Base-by-base conservation (phyloP, 176 grass and related monocot species). In the Juncus effusus region DNA sequence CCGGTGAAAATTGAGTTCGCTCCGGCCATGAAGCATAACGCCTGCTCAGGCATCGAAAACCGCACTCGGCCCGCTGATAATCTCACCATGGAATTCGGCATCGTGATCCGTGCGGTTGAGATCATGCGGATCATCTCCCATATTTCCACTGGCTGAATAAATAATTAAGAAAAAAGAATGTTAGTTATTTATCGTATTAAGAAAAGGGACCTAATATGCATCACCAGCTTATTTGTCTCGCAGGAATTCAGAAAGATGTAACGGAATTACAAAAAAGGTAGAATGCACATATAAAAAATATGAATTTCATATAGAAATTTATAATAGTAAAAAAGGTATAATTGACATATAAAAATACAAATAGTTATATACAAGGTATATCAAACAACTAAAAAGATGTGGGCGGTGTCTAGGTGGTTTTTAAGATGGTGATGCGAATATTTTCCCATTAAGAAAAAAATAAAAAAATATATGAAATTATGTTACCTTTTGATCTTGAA, bases 41-140 rank as follows among this genome's bases (percentile, higher is more conserved):
- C 83, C 76, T 99, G 95, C 53, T 99, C 95, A 42, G 95, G 83
- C 80, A 99, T 87, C 51, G 89, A 93, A 41, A 99, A 99, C 53
- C 89, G 78, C 42, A 94, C 89, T 54, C 95, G 73, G 3, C 89
- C 95, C 9, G 95, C 95, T 13, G 95, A 99, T 44, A 99, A 80
- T 49, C 95, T 85, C 65, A 99, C 95, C 95, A 99, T 94, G 15
- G 95, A 85, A 80, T 80, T 87, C 1, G 95, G 89, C 95, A 94
- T 99, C 11, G 83, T 77, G 49, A 99, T 94, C 40, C 95, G 88
- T 35, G 95, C 95, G 0, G 89, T 99, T 10, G 76, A 82, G 9
- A 99, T 90, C 95, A 94, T 99, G 45, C 95, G 82, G 50, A 99
- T 99, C 95, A 99, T 99, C 63, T 99, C 95, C 95, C 95, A 99